Evolutionary conservation across 192 early-diverging fungal species (phyloP), one percentile per base, ranked within the genome.

Genomic region (Backusella tuberculispora): DNA sequence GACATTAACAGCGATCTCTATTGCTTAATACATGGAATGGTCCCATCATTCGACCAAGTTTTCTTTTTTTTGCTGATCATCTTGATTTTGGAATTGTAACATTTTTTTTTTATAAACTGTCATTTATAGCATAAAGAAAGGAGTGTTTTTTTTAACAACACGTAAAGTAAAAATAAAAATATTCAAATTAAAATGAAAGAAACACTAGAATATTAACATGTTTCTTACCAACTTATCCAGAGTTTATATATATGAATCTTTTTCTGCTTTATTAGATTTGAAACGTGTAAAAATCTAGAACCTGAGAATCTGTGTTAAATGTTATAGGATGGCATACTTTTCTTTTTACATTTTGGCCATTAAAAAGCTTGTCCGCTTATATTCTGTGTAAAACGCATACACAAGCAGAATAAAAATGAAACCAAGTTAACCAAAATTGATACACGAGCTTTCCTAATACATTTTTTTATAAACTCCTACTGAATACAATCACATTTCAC

Each of bases 211-310:
- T 60, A 60, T 60, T 60, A 60, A 26, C 53, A 60, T 60, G 53
- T 60, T 60, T 60, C 21, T 26, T 60, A 24, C 3, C 21, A 12
- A 17, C 26, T 60, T 60, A 60, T 60, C 10, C 53, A 60, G 53
- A 1, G 53, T 24, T 10, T 60, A 26, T 26, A 26, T 26, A 26
- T 60, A 24, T 34, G 29, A 34, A 34, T 34, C 29, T 34, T 53
- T 67, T 67, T 40, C 38, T 42, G 19, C 40, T 66, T 43, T 42
- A 13, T 67, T 67, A 19, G 38, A 19, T 5, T 40, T 67, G 66
- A 67, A 67, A 65, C 37, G 19, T 60, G 9, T 46, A 60, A 43
- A 67, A 67, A 67, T 21, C 41, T 67, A 67, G 66, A 67, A 67
- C n/a, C 37, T 42, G 40, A n/a, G 37, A 67, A 10, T 9, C 17